These are phyloP conservation scores for Peronospora farinosa DNA, from an alignment of 352 stramenopile species.

Conservation along the genomic window DNA sequence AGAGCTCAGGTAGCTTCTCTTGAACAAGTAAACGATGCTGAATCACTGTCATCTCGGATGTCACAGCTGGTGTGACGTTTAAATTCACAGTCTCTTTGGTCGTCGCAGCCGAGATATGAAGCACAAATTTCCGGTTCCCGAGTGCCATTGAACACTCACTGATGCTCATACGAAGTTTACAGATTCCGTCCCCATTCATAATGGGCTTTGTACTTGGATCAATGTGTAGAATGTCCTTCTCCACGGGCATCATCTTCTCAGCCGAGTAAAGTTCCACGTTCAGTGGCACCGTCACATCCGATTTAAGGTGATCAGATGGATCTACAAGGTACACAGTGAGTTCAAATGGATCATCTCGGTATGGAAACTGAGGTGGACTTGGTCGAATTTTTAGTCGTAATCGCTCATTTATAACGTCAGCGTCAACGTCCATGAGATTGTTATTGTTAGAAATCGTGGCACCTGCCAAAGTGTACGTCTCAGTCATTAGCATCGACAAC, in stretches of 20 bases:
- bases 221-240: conserved; percentile 76
- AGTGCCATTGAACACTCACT: conserved; percentile 80
- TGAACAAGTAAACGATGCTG: conserved; percentile 80
- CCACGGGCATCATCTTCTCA: conserved; percentile 77
- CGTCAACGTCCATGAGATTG: conserved; percentile 39
- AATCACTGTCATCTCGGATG: conserved; percentile 79
- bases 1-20: conserved; percentile 75
- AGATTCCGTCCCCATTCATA: conserved; percentile 81
- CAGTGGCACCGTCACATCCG: conserved; percentile 65
- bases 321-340: conserved; percentile 86
- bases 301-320: conserved; percentile 70
- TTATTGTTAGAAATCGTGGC: conserved; percentile 16
- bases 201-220: conserved; percentile 71
- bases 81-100: conserved; percentile 43
- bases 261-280: conserved; percentile 78
- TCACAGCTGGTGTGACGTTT: conserved; percentile 59
- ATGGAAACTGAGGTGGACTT: conserved; percentile 79
- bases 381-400: conserved; percentile 82
- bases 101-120: conserved; percentile 60
- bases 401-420: conserved; percentile 50
- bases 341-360: conserved; percentile 80
- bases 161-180: conserved; percentile 73
- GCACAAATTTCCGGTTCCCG: conserved; percentile 81
- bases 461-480: conserved; percentile 41
- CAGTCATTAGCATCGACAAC: conserved; percentile 56